Evolutionary conservation across 2,329 filamentous ascomycete genomes (phyloP), one percentile per base, ranked within the genome.

Genomic region (Fusarium caatingaense): DNA sequence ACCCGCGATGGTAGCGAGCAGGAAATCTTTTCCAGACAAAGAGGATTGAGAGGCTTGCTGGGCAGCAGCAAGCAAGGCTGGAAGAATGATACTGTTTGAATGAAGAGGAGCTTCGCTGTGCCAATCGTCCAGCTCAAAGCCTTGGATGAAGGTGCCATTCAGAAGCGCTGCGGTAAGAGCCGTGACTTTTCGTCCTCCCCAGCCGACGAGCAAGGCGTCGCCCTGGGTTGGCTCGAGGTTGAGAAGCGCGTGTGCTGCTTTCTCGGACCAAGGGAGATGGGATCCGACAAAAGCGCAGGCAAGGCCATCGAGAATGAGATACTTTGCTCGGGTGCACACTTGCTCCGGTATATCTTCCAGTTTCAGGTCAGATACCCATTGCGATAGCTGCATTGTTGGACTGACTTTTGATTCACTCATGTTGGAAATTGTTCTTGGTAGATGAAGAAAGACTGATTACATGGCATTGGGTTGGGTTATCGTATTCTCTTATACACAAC

Each of bases 61-160:
- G 5, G 50, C 27, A 32, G 56, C 56, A 2, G 56, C 56, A 34
- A 58, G n/a, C 15, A 58, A 21, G 32, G 56, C 56, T 16, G 49
- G 50, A 16, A 58, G 27, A 16, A 58, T 34, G 11, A 58, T 58
- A 15, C 56, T 58, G 5, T 58, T 56, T 3, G 56, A 58, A 27
- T 58, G 49, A 28, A 58, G 56, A 16, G 56, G 56, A 44, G 37
- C 49, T 28, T 56, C 49, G 8, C 56, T 56, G 27, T 58, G 56
- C 56, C 56, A 58, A 15, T 58, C 56, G 18, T 56, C 56, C 21
- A 58, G 32, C 15, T 58, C 56, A n/a, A 58, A 58, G 28, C 56
- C 56, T 18, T 58, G 56, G 18, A 56, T 56, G 21, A 58, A 56
- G 13, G 49, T 58, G 9, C 56, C 56, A n/a, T 58, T 58, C 13